Evolutionary conservation across 2,329 filamentous ascomycete genomes (phyloP), one percentile per base, ranked within the genome.

Genomic region (Curvularia sp.): DNA sequence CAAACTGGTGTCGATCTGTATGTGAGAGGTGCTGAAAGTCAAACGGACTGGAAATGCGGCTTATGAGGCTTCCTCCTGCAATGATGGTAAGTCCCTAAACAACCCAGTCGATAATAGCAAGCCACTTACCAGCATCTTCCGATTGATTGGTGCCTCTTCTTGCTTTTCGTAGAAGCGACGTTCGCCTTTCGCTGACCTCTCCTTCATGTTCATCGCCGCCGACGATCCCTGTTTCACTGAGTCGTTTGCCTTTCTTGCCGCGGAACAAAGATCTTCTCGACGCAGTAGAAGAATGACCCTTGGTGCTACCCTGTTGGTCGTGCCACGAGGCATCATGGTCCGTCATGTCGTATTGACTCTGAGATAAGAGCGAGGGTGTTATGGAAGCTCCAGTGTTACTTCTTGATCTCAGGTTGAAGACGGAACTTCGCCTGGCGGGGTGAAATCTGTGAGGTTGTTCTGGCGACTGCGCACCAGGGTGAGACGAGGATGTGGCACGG

Each of bases 1-100:
- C 79, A 55, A 87, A 81, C 55, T 88, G 83, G 24, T 82, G 74
- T 24, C 83, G 81, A 55, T 82, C 82, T 28, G 85, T 86, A 68
- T 88, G 86, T 35, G 85, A 85, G 52, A 89, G 74, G 67, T 88
- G 86, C 61, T 88, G 85, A 68, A 89, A 89, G 65, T 87, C 84
- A 72, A 86, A 89, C 1, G 86, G 86, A 56, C 82, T 82, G 0
- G 86, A 89, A 52, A 88, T 88, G 57, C 69, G 71, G 49, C 69
- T 63, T 52, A 72, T 76, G 18, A 75, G 64, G 13, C 63, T 51
- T 10, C 63, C 56, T 13, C 61, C 74, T 77, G 53, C 8, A 15
- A 9, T 30, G 12, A 56, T 52, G 61, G 55, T 64, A 47, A 68
- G 55, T 24, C 44, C 39, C 50, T 31, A 26, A n/a, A 20, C n/a